Conservation (phyloP, 371 early-diverging fungal genomes). For the Gilbertella persicaria region DNA sequence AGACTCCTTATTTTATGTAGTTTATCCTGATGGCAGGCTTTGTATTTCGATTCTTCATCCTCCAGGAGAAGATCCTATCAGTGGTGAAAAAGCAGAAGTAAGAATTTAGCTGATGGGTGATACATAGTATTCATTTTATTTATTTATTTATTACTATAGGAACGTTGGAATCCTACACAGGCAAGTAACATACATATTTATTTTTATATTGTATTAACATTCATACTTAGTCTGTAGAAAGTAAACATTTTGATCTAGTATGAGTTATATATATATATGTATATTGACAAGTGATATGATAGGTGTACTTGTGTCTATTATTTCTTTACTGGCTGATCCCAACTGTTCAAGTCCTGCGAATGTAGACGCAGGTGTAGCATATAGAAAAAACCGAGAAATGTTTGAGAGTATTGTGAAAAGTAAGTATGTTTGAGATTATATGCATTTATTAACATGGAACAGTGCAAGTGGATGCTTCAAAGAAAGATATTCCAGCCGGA, state of each 20-base stretch:
- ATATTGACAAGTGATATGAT: slow-evolving; percentile 3
- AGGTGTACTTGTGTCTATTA: slow-evolving; percentile 86
- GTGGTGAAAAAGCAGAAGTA: slow-evolving; percentile 83
- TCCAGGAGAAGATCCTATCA: slow-evolving; percentile 77
- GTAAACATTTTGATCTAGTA: slow-evolving; percentile 23
- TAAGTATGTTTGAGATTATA: slow-evolving; percentile 22
- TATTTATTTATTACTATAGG: slow-evolving; percentile 36
- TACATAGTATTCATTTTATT: neutral
- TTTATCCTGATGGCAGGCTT: slow-evolving; percentile 78
- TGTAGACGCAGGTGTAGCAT: slow-evolving; percentile 77
- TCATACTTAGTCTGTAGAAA: slow-evolving; percentile 55
- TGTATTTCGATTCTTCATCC: slow-evolving; percentile 87
- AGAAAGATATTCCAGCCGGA: slow-evolving; percentile 56
- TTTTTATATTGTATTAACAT: neutral
- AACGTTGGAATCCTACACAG: slow-evolving; percentile 95
- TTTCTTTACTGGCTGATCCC: slow-evolving; percentile 92
- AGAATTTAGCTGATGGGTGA: neutral
- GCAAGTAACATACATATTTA: slow-evolving; percentile 27
- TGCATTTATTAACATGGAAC: slow-evolving; percentile 3
- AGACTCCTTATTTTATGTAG: slow-evolving; percentile 20
- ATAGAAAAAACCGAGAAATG: slow-evolving; percentile 69
- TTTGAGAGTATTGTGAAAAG: slow-evolving; percentile 74
- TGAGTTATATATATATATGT: neutral
- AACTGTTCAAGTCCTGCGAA: slow-evolving; percentile 96
- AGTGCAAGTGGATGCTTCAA: slow-evolving; percentile 60